These are phyloP conservation scores for Glycine latifolia DNA, from an alignment of 306 rosid genomes.

Conservation along the genomic window DNA sequence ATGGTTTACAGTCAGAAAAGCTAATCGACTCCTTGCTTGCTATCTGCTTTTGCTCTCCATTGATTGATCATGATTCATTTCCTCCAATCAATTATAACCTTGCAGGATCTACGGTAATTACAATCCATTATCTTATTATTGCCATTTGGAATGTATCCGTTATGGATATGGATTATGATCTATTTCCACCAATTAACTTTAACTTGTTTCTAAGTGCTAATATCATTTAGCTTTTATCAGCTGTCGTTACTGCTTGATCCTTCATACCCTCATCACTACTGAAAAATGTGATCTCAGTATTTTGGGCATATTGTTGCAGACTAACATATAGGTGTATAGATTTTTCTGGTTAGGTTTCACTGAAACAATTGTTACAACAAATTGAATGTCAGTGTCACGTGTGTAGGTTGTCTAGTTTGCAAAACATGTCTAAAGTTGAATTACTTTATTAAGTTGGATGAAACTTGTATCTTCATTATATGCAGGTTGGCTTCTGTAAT, in stretches of 20 bases:
- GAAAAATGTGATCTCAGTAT: constrained; percentile 5
- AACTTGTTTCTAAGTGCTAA: background rate
- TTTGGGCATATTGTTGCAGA: no score
- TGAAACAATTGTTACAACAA: background rate
- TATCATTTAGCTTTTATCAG: background rate
- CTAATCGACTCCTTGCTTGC: constrained; percentile 69
- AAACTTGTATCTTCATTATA: constrained; percentile 27
- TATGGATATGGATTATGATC: constrained; percentile 22
- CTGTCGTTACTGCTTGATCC: constrained; percentile 9
- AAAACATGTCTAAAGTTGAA: background rate
- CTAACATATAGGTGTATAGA: background rate
- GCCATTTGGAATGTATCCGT: background rate
- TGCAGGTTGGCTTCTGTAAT: constrained; percentile 89
- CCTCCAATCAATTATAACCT: constrained; percentile 73
- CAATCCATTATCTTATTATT: constrained; percentile 14
- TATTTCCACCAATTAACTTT: constrained; percentile 31
- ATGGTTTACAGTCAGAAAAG: constrained; percentile 56
- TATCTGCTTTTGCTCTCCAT: constrained; percentile 77
- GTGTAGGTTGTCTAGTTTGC: no score
- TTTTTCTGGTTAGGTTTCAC: constrained; percentile 13
- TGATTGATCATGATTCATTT: constrained; percentile 59
- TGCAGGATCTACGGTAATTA: constrained; percentile 73
- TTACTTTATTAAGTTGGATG: constrained; percentile 8
- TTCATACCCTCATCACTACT: constrained; percentile 8
- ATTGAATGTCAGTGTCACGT: background rate